Conservation (phyloP, 768 basidiomycete genomes). For the Epithele typhae region DNA sequence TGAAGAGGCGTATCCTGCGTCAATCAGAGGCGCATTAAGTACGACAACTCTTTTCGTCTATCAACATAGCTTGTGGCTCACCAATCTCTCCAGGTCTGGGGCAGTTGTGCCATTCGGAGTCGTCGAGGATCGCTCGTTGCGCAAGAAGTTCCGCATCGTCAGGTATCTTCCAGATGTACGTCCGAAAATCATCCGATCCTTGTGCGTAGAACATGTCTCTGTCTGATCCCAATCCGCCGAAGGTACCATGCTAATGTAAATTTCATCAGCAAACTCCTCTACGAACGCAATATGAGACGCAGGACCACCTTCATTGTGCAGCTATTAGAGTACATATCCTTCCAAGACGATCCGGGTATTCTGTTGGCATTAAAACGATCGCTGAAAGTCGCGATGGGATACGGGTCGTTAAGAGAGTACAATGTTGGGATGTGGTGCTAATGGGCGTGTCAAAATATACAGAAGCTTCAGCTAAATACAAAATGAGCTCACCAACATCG, state of each 20-base stretch:
- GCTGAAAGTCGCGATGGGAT: conserved; percentile 67
- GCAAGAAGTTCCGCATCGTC: conserved; percentile 37
- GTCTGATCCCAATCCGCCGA: conserved; percentile 55
- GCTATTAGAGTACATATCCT: conserved; percentile 61
- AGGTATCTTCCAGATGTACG: conserved; percentile 78
- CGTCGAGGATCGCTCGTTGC: conserved; percentile 41
- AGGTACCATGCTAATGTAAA: conserved; percentile 83
- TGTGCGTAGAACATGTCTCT: conserved; percentile 58
- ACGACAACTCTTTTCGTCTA: conserved; percentile 3
- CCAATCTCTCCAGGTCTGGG: conserved; percentile 35
- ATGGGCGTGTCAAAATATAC: too few species aligned
- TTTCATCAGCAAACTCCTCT: too few species aligned
- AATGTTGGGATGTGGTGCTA: conserved; percentile 72
- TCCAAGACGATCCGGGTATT: conserved; percentile 37
- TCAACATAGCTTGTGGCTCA: conserved; percentile 23
- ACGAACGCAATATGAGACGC: background rate
- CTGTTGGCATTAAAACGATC: conserved; percentile 56
- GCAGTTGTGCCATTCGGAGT: conserved; percentile 40
- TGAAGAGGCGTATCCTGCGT: conserved; percentile 7
- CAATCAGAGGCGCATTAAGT: background rate
- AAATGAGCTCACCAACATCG: conserved; percentile 69
- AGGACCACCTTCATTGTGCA: conserved; percentile 73
- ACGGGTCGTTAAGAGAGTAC: conserved; percentile 60
- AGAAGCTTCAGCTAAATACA: too few species aligned
- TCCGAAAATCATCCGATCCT: conserved; percentile 83